Conservation (phyloP, 1,139 yeast genomes). For the Geotrichum restrictum region DNA sequence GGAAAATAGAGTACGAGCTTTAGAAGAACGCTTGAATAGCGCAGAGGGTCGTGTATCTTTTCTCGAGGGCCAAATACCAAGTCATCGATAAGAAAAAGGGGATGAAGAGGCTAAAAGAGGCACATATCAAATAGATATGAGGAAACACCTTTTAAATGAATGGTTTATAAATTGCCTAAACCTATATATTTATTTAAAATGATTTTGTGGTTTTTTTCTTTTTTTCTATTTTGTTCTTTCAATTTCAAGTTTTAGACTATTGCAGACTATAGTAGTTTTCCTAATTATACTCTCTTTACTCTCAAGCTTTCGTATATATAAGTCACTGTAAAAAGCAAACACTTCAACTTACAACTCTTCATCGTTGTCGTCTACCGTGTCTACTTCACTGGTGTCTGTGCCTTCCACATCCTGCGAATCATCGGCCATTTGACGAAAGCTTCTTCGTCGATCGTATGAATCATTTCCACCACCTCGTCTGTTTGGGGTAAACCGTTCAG, state of each 20-base stretch:
- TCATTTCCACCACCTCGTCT: neutral
- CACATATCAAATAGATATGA: too few relatives aligned
- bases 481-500: neutral
- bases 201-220: neutral
- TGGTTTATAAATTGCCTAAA: too few relatives aligned
- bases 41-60: conserved; percentile 34
- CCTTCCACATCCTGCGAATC: conserved; percentile 12
- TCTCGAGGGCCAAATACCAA: conserved; percentile 25
- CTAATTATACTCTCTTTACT: too few relatives aligned
- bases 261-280: too few relatives aligned
- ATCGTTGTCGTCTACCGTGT: conserved; percentile 9
- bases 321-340: too few relatives aligned
- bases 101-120: too few relatives aligned
- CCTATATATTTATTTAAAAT: neutral
- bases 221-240: neutral
- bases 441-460: conserved; percentile 1
- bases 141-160: too few relatives aligned
- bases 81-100: too few relatives aligned
- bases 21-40: conserved; percentile 35
- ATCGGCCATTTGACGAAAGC: conserved; percentile 10
- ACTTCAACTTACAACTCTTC: conserved; percentile 2
- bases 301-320: too few relatives aligned
- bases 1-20: conserved; percentile 33
- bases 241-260: neutral
- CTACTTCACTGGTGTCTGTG: conserved; percentile 13